Evolutionary conservation across 257 asterid genomes (phyloP).

Genomic region (Nicotiana otophora): DNA sequence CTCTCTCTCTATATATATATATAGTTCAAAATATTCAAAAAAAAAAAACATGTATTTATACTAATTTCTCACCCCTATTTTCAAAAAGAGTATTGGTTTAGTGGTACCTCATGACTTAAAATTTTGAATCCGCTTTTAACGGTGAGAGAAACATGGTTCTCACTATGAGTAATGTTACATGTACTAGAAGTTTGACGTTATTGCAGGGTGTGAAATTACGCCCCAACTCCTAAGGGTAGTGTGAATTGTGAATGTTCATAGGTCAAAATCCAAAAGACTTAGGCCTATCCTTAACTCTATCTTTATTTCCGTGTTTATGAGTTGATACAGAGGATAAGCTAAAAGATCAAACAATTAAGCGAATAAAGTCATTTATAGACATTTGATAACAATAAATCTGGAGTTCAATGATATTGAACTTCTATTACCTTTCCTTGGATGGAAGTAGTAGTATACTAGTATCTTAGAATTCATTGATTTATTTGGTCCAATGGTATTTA

Average conservation of each 20-base stretch:
- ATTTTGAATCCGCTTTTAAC: background rate
- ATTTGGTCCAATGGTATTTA: background rate
- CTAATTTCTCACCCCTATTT: background rate
- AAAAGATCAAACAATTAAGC: background rate
- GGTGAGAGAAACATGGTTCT: background rate
- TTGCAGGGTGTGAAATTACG: background rate
- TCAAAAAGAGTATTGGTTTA: background rate
- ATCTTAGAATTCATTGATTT: background rate
- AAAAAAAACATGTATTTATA: background rate
- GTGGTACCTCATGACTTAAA: background rate
- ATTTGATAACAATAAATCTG: background rate
- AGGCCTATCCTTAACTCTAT: background rate
- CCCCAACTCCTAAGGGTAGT: background rate
- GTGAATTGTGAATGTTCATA: background rate
- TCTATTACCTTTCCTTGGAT: background rate
- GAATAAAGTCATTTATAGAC: background rate
- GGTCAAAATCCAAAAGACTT: background rate
- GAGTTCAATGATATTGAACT: background rate
- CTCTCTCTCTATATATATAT: background rate
- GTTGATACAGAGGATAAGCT: background rate
- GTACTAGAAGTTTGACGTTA: background rate
- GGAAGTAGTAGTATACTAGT: background rate
- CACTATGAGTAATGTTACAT: background rate
- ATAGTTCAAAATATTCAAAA: background rate
- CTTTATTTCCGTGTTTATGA: background rate